These are phyloP conservation scores for Amanita pallidorosea DNA, from an alignment of 768 basidiomycete genomes.

Conservation along the genomic window DNA sequence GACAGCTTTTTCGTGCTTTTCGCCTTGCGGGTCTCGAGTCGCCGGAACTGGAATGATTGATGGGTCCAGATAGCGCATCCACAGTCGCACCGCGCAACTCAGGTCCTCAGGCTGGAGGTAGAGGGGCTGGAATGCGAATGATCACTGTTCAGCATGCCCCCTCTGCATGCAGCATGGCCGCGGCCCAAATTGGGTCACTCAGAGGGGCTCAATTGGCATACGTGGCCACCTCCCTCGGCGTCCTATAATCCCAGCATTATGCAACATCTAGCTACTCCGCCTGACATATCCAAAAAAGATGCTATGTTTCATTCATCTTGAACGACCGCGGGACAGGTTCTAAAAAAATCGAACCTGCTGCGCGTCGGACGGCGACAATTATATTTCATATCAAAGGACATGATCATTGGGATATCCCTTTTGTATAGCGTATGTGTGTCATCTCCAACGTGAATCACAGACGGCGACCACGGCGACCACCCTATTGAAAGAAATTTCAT, in stretches of 20 bases:
- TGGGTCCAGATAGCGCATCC: not conserved
- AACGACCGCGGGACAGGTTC: slow-evolving; percentile 76
- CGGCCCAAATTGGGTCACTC: not conserved
- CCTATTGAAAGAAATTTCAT: slow-evolving; percentile 33
- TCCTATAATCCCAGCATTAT: too few relatives aligned
- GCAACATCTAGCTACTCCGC: too few relatives aligned
- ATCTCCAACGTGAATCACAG: slow-evolving; percentile 34
- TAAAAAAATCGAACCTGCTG: slow-evolving; percentile 53
- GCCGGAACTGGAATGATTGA: not conserved
- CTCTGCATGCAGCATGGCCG: not conserved
- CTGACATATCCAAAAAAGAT: slow-evolving; percentile 11
- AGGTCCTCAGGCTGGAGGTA: not conserved
- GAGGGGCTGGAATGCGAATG: not conserved
- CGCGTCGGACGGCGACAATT: slow-evolving; percentile 83
- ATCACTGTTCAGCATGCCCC: not conserved
- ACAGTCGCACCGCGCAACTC: not conserved
- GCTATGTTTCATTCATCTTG: too few relatives aligned
- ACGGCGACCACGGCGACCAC: slow-evolving; percentile 99
- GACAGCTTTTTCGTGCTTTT: not conserved
- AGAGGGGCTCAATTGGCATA: too few relatives aligned
- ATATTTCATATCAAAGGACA: slow-evolving; percentile 16
- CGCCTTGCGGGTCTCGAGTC: not conserved
- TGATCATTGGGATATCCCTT: slow-evolving; percentile 11
- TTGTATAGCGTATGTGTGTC: slow-evolving; percentile 11
- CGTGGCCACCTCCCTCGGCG: too few relatives aligned